Evolutionary conservation across 768 basidiomycete species (phyloP), one percentile per base, ranked within the genome.

Genomic region (Phylloporus sp.): DNA sequence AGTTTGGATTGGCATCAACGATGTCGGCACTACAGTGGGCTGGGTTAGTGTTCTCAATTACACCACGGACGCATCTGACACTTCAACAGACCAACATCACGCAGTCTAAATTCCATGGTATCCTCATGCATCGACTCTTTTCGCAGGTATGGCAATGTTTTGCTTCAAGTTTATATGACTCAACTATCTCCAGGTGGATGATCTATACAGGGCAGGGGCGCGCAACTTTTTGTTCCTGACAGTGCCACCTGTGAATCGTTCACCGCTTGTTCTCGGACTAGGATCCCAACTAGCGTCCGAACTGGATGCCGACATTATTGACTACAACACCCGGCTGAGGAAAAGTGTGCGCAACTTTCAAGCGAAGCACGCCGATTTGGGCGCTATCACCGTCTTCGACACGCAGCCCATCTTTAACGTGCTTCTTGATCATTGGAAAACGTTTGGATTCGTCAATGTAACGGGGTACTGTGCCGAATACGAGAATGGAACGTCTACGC

Each of bases 1-100:
- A 0, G 65, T 86, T n/a, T 87, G 77, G 76, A 85, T 88, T 50
- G 85, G 86, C 1, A 81, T 87, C 56, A 87, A 87, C 59, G 85
- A 86, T 58, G 76, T 86, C 28, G 51, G 58, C 23, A 53, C 22
- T 31, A 59, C 50, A 9, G 27, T 6, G 7, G 24, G 46, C 42
- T 62, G 54, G 67, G 67, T 64, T 27, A 10, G 54, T 44, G 4
- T 49, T 62, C 4, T n/a, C n/a, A n/a, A n/a, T 10, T 8, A 23
- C 6, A 6, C 1, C 1, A 10, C 9, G 44, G 20, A 22, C n/a
- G 1, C n/a, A 13, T 22, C n/a, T n/a, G n/a, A n/a, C n/a, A 11
- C 16, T 13, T 28, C 12, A 8, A 45, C 13, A 66, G 67, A 56
- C 61, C 5, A 67, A 66, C 46, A 50, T 64, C 16, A 61, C 54